phyloP scores from a whole-genome alignment of 352 stramenopile genomes.

The Globisporangium spinosum region DNA sequence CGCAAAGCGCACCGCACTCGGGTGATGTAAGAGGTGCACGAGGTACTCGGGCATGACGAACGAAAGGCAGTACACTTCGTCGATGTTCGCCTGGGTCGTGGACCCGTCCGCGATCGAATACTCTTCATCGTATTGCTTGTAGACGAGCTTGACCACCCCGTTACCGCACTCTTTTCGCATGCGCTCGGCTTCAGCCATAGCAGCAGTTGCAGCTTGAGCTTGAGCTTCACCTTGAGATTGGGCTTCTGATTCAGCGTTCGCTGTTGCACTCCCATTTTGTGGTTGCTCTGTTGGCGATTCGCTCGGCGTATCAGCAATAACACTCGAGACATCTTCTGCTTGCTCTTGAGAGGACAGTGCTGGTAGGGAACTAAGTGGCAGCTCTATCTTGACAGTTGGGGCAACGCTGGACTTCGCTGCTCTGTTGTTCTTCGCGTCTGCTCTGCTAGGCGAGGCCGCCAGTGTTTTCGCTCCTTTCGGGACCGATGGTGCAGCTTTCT shows the following conservation, averaged over 20 bases:
- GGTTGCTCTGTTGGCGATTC: background rate
- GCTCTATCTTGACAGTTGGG: background rate
- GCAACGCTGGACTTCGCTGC: background rate
- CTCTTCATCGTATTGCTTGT: constrained; percentile 86
- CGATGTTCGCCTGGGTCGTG: constrained; percentile 67
- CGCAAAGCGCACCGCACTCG: constrained; percentile 48
- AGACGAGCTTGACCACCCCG: constrained; percentile 73
- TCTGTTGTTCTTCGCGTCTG: constrained; percentile 1
- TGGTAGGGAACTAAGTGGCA: background rate
- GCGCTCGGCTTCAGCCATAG: constrained; percentile 20
- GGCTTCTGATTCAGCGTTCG: background rate
- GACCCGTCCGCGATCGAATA: constrained; percentile 77
- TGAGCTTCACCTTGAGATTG: background rate
- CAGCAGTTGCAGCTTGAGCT: background rate
- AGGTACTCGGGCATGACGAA: constrained; percentile 89
- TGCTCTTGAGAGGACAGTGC: background rate
- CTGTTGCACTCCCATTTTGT: background rate
- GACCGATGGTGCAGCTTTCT: background rate
- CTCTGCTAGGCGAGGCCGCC: background rate
- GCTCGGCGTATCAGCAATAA: background rate
- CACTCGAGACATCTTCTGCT: background rate
- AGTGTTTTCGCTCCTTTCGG: background rate
- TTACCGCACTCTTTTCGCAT: constrained; percentile 47
- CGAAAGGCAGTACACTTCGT: constrained; percentile 86
- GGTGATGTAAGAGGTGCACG: constrained; percentile 58